phyloP scores from a whole-genome alignment of 164 flowering plant species.

The Pachysandra terminalis region DNA sequence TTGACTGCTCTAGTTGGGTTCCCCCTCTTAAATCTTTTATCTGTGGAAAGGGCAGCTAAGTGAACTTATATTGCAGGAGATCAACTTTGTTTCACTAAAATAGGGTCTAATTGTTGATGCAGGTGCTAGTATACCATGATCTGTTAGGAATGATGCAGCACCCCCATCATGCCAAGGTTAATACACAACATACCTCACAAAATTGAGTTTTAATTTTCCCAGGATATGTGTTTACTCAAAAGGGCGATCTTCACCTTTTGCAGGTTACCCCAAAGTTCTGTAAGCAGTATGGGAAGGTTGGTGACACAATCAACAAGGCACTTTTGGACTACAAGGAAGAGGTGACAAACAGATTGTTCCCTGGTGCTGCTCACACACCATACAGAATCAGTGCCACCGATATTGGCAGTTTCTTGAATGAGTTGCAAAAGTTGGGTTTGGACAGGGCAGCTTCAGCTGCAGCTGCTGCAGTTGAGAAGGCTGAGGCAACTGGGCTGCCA shows the following conservation, averaged over 20 bases:
- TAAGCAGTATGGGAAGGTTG: slow-evolving; percentile 73
- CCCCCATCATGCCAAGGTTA: slow-evolving; percentile 96
- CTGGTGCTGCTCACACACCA: slow-evolving; percentile 69
- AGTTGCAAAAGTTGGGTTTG: slow-evolving; percentile 65
- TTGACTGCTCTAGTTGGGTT: background rate
- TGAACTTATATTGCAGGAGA: background rate
- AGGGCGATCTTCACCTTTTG: no score
- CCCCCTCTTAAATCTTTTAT: background rate
- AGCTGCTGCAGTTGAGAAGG: slow-evolving; percentile 56
- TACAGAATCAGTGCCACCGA: slow-evolving; percentile 62
- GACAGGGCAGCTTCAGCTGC: slow-evolving; percentile 79
- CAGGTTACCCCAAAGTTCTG: slow-evolving; percentile 94
- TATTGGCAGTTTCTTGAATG: slow-evolving; percentile 45
- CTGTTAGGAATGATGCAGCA: slow-evolving; percentile 93
- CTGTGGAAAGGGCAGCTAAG: no score
- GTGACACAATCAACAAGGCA: slow-evolving; percentile 75
- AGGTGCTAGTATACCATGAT: slow-evolving; percentile 97
- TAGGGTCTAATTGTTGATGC: slow-evolving; percentile 15
- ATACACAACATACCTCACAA: background rate
- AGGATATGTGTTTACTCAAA: no score
- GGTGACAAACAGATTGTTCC: slow-evolving; percentile 72
- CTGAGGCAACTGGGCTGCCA: slow-evolving; percentile 16
- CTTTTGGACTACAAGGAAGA: slow-evolving; percentile 81
- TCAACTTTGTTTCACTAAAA: background rate
- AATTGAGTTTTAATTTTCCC: no score